These are phyloP conservation scores for Capronia epimyces DNA, from an alignment of 2,329 filamentous ascomycete species.

Conservation along the genomic window DNA sequence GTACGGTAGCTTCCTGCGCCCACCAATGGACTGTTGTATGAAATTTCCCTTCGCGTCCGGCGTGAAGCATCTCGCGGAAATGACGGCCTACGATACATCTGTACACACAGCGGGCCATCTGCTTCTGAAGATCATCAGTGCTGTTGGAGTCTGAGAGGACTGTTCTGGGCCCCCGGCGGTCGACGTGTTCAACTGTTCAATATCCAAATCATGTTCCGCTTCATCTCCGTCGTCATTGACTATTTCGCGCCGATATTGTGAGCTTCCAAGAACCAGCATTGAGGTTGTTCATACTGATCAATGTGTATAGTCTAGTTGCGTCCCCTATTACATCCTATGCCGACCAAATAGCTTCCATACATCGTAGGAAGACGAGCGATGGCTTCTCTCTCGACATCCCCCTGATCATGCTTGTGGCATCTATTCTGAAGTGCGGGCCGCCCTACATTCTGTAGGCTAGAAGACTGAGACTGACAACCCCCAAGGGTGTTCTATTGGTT, in stretches of 20 bases:
- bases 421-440: constrained; percentile 53
- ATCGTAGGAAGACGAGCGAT: constrained; percentile 54
- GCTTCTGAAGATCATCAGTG: too few species aligned
- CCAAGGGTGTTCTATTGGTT: constrained; percentile 60
- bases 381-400: constrained; percentile 64
- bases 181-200: neutral
- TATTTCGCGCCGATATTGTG: constrained; percentile 49
- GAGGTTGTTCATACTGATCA: neutral
- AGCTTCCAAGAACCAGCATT: constrained; percentile 12
- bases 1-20: neutral
- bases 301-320: constrained; percentile 48
- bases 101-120: too few species aligned
- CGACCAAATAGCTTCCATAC: constrained; percentile 62
- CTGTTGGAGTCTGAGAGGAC: too few species aligned
- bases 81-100: too few species aligned
- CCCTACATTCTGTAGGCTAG: neutral
- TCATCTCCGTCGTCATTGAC: constrained; percentile 34
- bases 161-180: neutral
- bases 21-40: neutral
- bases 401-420: constrained; percentile 61
- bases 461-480: neutral
- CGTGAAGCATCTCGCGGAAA: neutral
- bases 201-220: constrained; percentile 10
- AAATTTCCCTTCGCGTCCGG: neutral
- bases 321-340: constrained; percentile 62